Conservation (phyloP, 352 stramenopile species). For the Pythium periplocum region DNA sequence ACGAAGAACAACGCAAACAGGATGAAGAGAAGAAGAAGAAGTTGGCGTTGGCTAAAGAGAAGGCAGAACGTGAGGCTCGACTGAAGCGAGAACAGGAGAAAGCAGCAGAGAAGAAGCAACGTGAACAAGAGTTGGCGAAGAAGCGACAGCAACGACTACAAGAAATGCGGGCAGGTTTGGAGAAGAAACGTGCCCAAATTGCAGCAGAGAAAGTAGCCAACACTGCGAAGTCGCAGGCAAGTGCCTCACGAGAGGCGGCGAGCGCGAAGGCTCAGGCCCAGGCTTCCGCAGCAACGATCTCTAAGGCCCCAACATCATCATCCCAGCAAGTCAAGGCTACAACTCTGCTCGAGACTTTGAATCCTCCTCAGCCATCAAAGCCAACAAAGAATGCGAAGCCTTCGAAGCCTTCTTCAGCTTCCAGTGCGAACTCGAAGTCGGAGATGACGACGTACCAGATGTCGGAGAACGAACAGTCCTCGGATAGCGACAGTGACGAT, state of each 20-base stretch:
- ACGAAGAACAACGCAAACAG: slow-evolving; percentile 57
- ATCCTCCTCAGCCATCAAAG: no score
- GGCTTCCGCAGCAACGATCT: no score
- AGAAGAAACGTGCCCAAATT: slow-evolving; percentile 61
- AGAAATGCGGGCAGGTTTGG: slow-evolving; percentile 58
- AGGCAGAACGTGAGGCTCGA: slow-evolving; percentile 49
- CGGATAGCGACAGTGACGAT: slow-evolving; percentile 31
- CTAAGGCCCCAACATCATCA: no score
- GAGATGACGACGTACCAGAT: slow-evolving; percentile 64
- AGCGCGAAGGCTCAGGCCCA: no score
- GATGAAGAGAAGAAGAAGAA: slow-evolving; percentile 73
- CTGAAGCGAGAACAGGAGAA: slow-evolving; percentile 48
- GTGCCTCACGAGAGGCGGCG: not conserved
- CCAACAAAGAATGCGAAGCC: no score
- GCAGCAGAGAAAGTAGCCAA: slow-evolving; percentile 33
- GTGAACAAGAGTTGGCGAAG: slow-evolving; percentile 55
- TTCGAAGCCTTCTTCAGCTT: no score
- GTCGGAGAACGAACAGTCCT: slow-evolving; percentile 75
- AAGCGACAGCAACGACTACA: slow-evolving; percentile 55
- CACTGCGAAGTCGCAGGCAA: slow-evolving; percentile 5
- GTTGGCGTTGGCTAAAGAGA: slow-evolving; percentile 43
- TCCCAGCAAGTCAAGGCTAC: no score
- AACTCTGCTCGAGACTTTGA: no score
- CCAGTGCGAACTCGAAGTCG: slow-evolving; percentile 2
- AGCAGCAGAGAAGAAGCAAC: slow-evolving; percentile 50